Evolutionary conservation across 306 rosid genomes (phyloP).

Genomic region (Glycyrrhiza uralensis): DNA sequence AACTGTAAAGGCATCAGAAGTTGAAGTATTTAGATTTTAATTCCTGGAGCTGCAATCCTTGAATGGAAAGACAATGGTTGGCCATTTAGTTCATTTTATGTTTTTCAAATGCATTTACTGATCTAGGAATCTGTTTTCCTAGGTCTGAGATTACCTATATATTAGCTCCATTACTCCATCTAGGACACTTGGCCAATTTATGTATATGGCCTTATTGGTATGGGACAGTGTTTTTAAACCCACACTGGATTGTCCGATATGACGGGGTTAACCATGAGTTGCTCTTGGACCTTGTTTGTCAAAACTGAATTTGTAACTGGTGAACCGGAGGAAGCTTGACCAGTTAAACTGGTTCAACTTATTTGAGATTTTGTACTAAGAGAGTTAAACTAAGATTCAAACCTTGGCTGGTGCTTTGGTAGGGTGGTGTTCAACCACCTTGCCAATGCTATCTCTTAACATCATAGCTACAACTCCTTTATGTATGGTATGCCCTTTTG

Average conservation of each 20-base stretch:
- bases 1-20: not conserved
- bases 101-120: not conserved
- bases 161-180: not conserved
- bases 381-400: not conserved
- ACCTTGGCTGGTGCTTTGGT: constrained; percentile 1
- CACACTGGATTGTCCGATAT: not conserved
- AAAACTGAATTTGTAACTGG: not conserved
- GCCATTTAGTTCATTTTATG: not conserved
- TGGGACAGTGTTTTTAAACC: not conserved
- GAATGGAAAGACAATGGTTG: not conserved
- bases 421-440: not conserved
- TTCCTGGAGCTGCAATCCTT: not conserved
- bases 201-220: not conserved
- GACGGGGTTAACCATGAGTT: not conserved
- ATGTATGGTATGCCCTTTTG: not conserved
- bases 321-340: not conserved
- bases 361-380: not conserved
- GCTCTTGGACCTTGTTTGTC: not conserved
- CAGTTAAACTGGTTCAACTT: not conserved
- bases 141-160: not conserved
- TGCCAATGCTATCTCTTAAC: not conserved
- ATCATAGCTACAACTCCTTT: not conserved
- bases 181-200: not conserved
- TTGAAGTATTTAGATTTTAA: not conserved
- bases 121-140: constrained; percentile 2